Evolutionary conservation across 208 protist genomes (phyloP), one percentile per base, ranked within the genome.

Genomic region (Crithidia bombi): DNA sequence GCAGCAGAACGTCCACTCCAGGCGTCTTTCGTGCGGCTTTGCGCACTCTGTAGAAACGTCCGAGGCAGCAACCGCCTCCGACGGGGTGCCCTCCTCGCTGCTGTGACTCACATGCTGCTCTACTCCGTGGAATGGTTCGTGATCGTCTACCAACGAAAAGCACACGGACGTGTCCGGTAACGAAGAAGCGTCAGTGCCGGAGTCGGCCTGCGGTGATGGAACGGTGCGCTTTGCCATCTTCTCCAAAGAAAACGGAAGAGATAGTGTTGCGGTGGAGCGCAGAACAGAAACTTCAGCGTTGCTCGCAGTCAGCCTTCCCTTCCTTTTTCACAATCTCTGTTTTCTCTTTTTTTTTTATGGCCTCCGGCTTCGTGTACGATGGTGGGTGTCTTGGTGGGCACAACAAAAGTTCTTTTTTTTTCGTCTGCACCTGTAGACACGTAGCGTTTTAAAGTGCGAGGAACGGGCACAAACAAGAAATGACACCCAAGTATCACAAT

Each of bases 1-100:
- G 50, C 81, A 87, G 26, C 83, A 14, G 32, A 62, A 77, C 3
- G 47, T 14, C 71, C 64, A 77, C 46, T 62, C 64, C 38, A 5
- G 14, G 6, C 38, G 0, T 11, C 38, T 30, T 7, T 2, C 21
- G 0, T 23, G 50, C 35, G 25, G 2, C 32, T 3, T 12, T 41
- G 44, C 23, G 2, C 43, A 21, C 0, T 28, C 10, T 6, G 33
- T 10, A 0, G 28, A 0, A 0, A n/a, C 2, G 11, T 26, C 2
- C 5, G 63, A n/a, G 15, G 23, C 38, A 6, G 33, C 33, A 10
- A 36, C 14, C 6, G 46, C 6, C 15, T 61, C 50, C 19, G n/a
- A 11, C 9, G 15, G 50, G 36, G 21, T 1, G 25, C 17, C 55
- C 47, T 67, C 69, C 33, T 67, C 51, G n/a, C 50, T 46, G 61